Evolutionary conservation across 805 yeast species (phyloP), one percentile per base, ranked within the genome.

Genomic region (Pichia paraexigua): DNA sequence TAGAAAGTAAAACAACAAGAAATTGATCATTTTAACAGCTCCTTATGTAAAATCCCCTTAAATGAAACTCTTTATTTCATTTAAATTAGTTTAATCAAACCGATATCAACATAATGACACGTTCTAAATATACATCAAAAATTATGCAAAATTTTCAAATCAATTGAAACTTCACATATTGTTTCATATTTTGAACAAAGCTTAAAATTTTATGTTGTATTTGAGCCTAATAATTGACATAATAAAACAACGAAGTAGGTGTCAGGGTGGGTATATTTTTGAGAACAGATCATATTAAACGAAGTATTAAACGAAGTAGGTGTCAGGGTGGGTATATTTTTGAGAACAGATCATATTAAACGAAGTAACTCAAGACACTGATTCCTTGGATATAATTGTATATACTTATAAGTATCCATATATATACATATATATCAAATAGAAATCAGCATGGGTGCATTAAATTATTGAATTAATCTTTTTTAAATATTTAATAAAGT

Each of bases 381-480:
- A n/a, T 35, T 35, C n/a, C 20, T 35, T 35, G 39, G 39, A 35
- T 35, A 35, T 17, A 35, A 4, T 3, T 8, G 12, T n/a, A 35
- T 35, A 32, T 35, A 25, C n/a, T 2, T 30, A n/a, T n/a, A n/a
- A n/a, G n/a, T 12, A 30, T 30, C 5, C 12, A 3, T 30, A 12
- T 30, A 30, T 30, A 30, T 35, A 35, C 10, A n/a, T n/a, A 35
- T 35, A 35, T n/a, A 37, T 46, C 44, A 20, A 46, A 27, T 20
- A 46, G 28, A 46, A n/a, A 20, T n/a, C 41, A 51, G 50, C 37
- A 47, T 51, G 50, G 53, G 30, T 51, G 53, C 53, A 46, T 21
- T 43, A 45, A 43, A n/a, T 30, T 11, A 35, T 20, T 35, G 39
- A 8, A n/a, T n/a, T 4, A 8, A 5, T n/a, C 17, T 2, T 35